Percentiles rank a stretch among this genome's conserved stretches.
phyloP scores from a whole-genome alignment of 1,284 basidiomycete genomes.

The Paramarasmius palmivorus region DNA sequence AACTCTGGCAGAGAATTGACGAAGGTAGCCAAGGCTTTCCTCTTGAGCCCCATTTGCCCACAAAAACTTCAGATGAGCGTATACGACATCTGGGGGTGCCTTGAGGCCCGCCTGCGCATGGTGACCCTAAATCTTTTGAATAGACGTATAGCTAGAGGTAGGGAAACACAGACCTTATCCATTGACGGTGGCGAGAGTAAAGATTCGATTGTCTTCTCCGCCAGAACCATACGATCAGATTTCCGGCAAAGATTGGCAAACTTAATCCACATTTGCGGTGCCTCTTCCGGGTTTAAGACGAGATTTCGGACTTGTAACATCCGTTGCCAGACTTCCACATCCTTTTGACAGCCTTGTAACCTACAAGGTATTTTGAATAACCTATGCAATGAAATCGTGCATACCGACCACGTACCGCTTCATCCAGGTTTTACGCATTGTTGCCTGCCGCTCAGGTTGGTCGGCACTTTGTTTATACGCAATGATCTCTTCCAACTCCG shows the following conservation, averaged over 20 bases:
- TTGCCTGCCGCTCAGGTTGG: conserved; percentile 87
- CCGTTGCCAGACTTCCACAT: conserved; percentile 99
- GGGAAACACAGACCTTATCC: conserved; percentile 27
- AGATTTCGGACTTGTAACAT: conserved; percentile 95
- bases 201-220: conserved; percentile 97
- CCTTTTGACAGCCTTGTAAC: conserved; percentile 94
- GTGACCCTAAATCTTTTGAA: conserved; percentile 27
- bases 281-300: conserved; percentile 92
- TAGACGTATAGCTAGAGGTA: conserved; percentile 1
- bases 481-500: conserved; percentile 98
- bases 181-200: conserved; percentile 58
- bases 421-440: conserved; percentile 93
- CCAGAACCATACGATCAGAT: conserved; percentile 68
- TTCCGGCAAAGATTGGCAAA: conserved; percentile 55
- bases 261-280: conserved; percentile 93
- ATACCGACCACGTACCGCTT: conserved; percentile 59
- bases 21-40: conserved; percentile 85
- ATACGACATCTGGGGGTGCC: conserved; percentile 95
- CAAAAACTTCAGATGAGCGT: conserved; percentile 95
- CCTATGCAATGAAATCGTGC: not conserved
- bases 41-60: conserved; percentile 87
- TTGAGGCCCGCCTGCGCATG: conserved; percentile 62
- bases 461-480: conserved; percentile 94
- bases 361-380: conserved; percentile 38
- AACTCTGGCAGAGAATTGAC: conserved; percentile 80